These are phyloP conservation scores for Aspergillus oerlinghausenensis DNA, from an alignment of 2,329 filamentous ascomycete species.

Conservation along the genomic window DNA sequence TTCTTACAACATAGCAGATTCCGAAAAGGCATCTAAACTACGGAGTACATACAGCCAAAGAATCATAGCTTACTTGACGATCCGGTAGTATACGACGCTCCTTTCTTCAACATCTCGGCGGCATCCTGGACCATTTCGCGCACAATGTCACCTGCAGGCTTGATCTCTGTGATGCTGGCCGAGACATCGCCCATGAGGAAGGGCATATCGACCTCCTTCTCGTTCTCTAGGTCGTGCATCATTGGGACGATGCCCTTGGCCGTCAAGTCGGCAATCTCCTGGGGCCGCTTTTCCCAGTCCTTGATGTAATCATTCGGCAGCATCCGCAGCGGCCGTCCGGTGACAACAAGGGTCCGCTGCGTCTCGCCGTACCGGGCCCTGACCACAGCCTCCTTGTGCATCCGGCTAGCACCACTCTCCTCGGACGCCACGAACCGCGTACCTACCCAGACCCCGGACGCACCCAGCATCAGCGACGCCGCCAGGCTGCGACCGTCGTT, in stretches of 20 bases:
- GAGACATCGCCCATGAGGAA: slow-evolving; percentile 94
- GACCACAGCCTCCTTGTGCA: slow-evolving; percentile 82
- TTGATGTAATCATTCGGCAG: slow-evolving; percentile 78
- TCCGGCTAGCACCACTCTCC: slow-evolving; percentile 74
- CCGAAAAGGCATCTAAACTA: neutral
- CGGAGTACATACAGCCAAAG: neutral
- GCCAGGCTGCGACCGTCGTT: slow-evolving; percentile 78
- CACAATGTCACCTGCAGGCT: slow-evolving; percentile 81
- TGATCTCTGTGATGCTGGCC: slow-evolving; percentile 68
- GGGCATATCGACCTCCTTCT: slow-evolving; percentile 76
- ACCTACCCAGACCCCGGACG: slow-evolving; percentile 87
- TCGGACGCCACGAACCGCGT: slow-evolving; percentile 81
- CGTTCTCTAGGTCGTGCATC: slow-evolving; percentile 75
- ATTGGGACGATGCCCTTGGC: slow-evolving; percentile 74
- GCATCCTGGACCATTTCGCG: slow-evolving; percentile 82
- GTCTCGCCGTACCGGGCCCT: slow-evolving; percentile 75
- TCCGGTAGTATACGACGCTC: slow-evolving; percentile 53
- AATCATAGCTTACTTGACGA: slow-evolving; percentile 43
- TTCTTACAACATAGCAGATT: neutral
- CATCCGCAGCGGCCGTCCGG: slow-evolving; percentile 75
- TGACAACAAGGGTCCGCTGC: slow-evolving; percentile 73
- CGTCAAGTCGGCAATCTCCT: slow-evolving; percentile 70
- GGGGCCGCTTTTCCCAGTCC: slow-evolving; percentile 71
- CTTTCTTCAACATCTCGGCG: slow-evolving; percentile 60
- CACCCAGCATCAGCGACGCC: slow-evolving; percentile 79